Percentiles rank a stretch among this genome's conserved stretches.
phyloP scores from a whole-genome alignment of 1,284 basidiomycete species.

The Anthracocystis walkeri region DNA sequence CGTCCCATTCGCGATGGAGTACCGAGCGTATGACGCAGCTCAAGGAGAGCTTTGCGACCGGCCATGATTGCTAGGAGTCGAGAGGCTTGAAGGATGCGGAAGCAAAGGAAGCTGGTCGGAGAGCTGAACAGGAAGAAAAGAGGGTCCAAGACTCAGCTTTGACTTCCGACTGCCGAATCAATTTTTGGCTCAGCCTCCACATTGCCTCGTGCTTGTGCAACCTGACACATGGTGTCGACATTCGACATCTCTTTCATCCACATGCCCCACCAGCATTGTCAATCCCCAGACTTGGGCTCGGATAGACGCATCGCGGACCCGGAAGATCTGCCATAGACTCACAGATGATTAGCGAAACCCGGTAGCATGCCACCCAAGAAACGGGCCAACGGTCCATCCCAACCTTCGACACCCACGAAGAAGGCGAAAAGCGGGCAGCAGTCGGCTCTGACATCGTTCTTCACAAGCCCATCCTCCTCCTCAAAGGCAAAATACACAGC shows the following conservation, averaged over 20 bases:
- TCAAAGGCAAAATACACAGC: constrained; percentile 10
- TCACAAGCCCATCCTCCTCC: constrained; percentile 36
- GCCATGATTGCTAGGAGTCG: constrained; percentile 3
- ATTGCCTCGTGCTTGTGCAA: constrained; percentile 7
- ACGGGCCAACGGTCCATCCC: constrained; percentile 20
- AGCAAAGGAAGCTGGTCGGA: neutral
- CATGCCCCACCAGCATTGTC: neutral
- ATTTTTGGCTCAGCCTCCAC: constrained; percentile 36
- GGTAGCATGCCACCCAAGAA: constrained; percentile 38
- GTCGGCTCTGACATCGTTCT: constrained; percentile 45
- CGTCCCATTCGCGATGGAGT: neutral
- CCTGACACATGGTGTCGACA: neutral
- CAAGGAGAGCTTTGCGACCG: neutral
- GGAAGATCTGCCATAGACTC: too few relatives aligned
- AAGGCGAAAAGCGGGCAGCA: constrained; percentile 36
- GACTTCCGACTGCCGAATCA: constrained; percentile 24
- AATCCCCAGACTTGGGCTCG: too few relatives aligned
- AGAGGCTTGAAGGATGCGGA: neutral
- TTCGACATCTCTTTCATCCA: neutral
- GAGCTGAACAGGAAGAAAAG: neutral
- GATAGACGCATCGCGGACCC: too few relatives aligned
- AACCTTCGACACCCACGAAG: constrained; percentile 39
- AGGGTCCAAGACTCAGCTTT: neutral
- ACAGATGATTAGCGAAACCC: neutral
- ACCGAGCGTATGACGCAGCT: neutral